phyloP scores from a whole-genome alignment of 1,284 basidiomycete species.

The Phellopilus nigrolimitatus region DNA sequence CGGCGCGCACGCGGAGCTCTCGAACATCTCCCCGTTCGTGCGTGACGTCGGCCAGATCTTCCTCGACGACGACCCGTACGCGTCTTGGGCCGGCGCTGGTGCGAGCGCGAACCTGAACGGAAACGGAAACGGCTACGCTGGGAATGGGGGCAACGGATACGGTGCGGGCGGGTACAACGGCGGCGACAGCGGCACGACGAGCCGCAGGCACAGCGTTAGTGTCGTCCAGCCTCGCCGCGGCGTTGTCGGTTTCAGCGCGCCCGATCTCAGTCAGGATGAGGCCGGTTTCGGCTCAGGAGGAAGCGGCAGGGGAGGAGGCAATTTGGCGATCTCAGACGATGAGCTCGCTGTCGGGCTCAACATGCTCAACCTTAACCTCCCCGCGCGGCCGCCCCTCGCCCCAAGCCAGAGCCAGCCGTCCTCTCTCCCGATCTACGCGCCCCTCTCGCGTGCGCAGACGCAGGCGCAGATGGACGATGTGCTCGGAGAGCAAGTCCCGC shows the following conservation, averaged over 20 bases:
- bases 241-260: slow-evolving; percentile 62
- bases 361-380: slow-evolving; percentile 53
- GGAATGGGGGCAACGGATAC: no score
- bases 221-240: slow-evolving; percentile 73
- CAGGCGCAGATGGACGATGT: no score
- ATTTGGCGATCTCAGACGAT: slow-evolving; percentile 70
- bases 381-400: slow-evolving; percentile 31
- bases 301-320: slow-evolving; percentile 37
- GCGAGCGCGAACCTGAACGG: slow-evolving; percentile 36
- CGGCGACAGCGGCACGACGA: slow-evolving; percentile 74
- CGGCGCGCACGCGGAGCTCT: slow-evolving; percentile 46
- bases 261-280: slow-evolving; percentile 33
- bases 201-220: slow-evolving; percentile 80
- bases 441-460: slow-evolving; percentile 61
- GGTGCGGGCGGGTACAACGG: slow-evolving; percentile 39
- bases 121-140: no score
- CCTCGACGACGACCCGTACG: slow-evolving; percentile 51
- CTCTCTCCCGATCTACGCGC: slow-evolving; percentile 65
- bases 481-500: slow-evolving; percentile 12
- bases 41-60: slow-evolving; percentile 74
- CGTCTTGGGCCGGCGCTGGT: no score
- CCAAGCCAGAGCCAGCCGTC: slow-evolving; percentile 58
- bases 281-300: slow-evolving; percentile 30
- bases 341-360: slow-evolving; percentile 72
- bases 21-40: slow-evolving; percentile 78